Evolutionary conservation across 805 yeast species (phyloP), one percentile per base, ranked within the genome.

Genomic region (Saccharomycopsis sp.): DNA sequence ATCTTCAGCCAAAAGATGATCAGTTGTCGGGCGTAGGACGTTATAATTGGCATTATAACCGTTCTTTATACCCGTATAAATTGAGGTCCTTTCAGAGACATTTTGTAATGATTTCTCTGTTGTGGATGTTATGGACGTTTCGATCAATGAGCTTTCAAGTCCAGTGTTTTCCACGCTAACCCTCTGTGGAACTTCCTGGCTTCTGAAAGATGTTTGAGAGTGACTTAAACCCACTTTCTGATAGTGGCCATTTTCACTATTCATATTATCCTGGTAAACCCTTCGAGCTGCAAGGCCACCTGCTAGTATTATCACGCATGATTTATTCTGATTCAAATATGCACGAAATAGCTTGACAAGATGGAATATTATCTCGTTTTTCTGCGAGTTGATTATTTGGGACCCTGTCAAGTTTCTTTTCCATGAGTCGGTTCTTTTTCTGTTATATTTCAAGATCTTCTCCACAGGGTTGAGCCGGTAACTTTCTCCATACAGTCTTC

Each of bases 381-480:
- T 56, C 24, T 51, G 55, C 14, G 50, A 47, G 15, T 53, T 40
- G 5, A 59, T 41, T 7, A 56, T 24, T 48, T 59, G 50, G n/a
- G 37, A 29, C 2, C 34, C 48, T 18, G 41, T 56, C 37, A 59
- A 50, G 9, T 24, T 15, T n/a, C 34, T 53, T 23, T 29, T 15
- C 21, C 48, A 56, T n/a, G 21, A 41, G n/a, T 37, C 24, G 5
- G 18, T 41, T n/a, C 58, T 23, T 46, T 60, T 60, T 2, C 34
- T 55, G n/a, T 51, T 50, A 53, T 58, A 60, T 18, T 57, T 60
- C 29, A 60, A 46, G 4, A 21, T 24, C 51, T 52, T 47, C 24
- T 60, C 63, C 34, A 24, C 51, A 4, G 50, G 16, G 9, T 24
- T 51, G 24, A 60, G 34, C 23, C 54, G 47, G 46, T 58, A 60